phyloP scores from a whole-genome alignment of 2,329 filamentous ascomycete genomes.

The Zopfia rhizophila region DNA sequence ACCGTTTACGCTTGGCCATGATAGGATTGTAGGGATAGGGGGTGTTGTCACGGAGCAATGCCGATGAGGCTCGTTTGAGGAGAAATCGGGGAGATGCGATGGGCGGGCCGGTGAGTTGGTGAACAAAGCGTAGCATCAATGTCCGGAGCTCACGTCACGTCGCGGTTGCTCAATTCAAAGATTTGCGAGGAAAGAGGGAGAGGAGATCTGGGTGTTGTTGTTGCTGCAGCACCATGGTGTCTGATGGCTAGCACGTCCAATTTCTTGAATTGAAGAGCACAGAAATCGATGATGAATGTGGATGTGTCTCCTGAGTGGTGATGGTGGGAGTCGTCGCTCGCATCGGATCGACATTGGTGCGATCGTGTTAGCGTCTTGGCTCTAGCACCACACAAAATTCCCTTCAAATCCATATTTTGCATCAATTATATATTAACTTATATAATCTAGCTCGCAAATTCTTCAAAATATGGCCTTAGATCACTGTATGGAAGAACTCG shows the following conservation, averaged over 20 bases:
- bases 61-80: slow-evolving; percentile 28
- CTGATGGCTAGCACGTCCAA: slow-evolving; percentile 14
- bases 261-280: background rate
- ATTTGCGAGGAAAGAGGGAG: background rate
- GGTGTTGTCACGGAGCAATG: slow-evolving; percentile 19
- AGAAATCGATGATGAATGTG: slow-evolving; percentile 8
- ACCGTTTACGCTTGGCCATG: slow-evolving; percentile 48
- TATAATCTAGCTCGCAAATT: background rate
- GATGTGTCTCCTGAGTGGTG: slow-evolving; percentile 2
- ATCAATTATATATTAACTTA: too few relatives aligned
- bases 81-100: slow-evolving; percentile 25
- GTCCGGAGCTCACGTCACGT: slow-evolving; percentile 19
- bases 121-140: slow-evolving; percentile 44
- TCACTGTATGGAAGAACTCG: background rate
- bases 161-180: slow-evolving; percentile 7
- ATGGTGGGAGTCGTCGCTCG: slow-evolving; percentile 10
- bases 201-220: background rate
- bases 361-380: slow-evolving; percentile 12
- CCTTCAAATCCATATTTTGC: background rate
- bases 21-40: slow-evolving; percentile 12
- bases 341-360: slow-evolving; percentile 13
- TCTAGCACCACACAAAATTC: too few relatives aligned
- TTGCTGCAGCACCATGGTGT: slow-evolving; percentile 16
- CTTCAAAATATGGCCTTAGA: background rate
- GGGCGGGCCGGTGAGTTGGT: slow-evolving; percentile 5